A percentile compares a stretch with the other conserved stretches of the same genome.
These are phyloP conservation scores for Zoysia matrella DNA, from an alignment of 202 grass and related monocot genomes.

Conservation along the genomic window DNA sequence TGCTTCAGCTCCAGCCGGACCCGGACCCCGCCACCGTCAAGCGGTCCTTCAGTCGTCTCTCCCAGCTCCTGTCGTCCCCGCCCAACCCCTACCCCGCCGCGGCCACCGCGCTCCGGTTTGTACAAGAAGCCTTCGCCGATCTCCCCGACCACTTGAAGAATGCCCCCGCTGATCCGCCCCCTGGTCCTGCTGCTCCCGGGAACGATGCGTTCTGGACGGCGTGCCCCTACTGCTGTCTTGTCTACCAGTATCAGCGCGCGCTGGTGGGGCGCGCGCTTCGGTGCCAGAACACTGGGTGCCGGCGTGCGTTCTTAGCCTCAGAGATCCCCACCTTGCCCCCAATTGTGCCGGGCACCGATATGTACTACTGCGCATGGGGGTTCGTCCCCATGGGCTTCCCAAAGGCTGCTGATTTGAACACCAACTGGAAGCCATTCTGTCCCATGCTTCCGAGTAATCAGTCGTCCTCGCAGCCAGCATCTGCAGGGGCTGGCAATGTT, in stretches of 20 bases:
- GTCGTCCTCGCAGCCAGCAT: conserved; percentile 30
- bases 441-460: conserved; percentile 59
- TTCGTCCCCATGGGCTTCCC: conserved; percentile 91
- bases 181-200: conserved; percentile 21
- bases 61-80: conserved; percentile 63
- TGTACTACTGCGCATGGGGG: conserved; percentile 90
- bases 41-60: conserved; percentile 68
- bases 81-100: conserved; percentile 66
- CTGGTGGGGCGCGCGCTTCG: conserved; percentile 70
- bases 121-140: conserved; percentile 67
- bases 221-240: conserved; percentile 78
- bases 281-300: conserved; percentile 72
- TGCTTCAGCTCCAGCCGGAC: conserved; percentile 54
- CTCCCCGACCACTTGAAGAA: conserved; percentile 66
- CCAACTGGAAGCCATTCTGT: conserved; percentile 83
- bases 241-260: conserved; percentile 69
- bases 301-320: conserved; percentile 61
- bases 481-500: conserved; percentile 28
- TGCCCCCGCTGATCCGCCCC: conserved; percentile 13
- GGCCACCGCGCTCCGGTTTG: conserved; percentile 62
- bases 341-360: conserved; percentile 83
- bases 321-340: conserved; percentile 74
- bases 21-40: conserved; percentile 52
- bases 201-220: conserved; percentile 75
- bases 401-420: conserved; percentile 62